phyloP scores from a whole-genome alignment of 345 rosid species.

The Reutealis trisperma region DNA sequence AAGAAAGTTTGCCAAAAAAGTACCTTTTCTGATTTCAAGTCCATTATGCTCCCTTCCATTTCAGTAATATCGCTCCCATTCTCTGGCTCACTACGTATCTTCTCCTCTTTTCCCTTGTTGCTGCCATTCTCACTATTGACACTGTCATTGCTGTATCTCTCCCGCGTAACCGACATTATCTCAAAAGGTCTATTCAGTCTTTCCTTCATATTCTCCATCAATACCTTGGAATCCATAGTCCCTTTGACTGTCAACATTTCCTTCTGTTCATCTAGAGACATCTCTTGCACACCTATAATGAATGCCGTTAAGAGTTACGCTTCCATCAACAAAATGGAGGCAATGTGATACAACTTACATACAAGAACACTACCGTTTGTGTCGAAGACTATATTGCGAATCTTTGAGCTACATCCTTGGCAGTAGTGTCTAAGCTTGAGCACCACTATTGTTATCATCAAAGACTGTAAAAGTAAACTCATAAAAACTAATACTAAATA shows the following conservation, averaged over 20 bases:
- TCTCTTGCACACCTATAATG: constrained; percentile 52
- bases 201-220: constrained; percentile 45
- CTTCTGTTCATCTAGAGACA: constrained; percentile 48
- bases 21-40: constrained; percentile 7
- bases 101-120: not conserved
- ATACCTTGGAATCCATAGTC: constrained; percentile 58
- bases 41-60: constrained; percentile 36
- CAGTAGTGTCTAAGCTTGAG: constrained; percentile 63
- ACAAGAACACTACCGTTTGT: constrained; percentile 46
- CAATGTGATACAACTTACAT: not conserved
- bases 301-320: not conserved
- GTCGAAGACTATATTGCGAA: constrained; percentile 42
- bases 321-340: not conserved
- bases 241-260: constrained; percentile 67
- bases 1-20: not conserved
- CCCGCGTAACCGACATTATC: constrained; percentile 61
- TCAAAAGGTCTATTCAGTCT: constrained; percentile 56
- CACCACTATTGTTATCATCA: constrained; percentile 50
- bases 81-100: constrained; percentile 28
- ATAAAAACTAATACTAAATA: no score
- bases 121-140: constrained; percentile 15
- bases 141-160: constrained; percentile 33
- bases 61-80: constrained; percentile 5
- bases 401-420: constrained; percentile 69
- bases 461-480: constrained; percentile 24